Evolutionary conservation across 805 yeast genomes (phyloP).

Genomic region (Naumovozyma castellii): DNA sequence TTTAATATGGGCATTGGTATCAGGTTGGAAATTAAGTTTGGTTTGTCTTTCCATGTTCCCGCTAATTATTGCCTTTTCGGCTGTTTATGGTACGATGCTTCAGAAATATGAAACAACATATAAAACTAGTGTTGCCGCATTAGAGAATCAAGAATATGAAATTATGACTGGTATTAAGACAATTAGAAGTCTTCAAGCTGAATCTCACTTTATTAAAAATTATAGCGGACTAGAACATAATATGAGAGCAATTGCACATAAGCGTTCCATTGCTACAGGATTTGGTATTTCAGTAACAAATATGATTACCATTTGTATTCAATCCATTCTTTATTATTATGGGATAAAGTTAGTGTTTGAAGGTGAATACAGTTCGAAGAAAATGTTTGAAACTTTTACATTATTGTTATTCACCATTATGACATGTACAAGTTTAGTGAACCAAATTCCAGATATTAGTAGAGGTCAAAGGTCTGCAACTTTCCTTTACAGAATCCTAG

Average conservation of each 20-base stretch:
- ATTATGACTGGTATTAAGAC: conserved; percentile 52
- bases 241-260: conserved; percentile 35
- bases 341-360: conserved; percentile 64
- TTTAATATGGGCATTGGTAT: conserved; percentile 61
- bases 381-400: conserved; percentile 60
- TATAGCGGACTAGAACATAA: conserved; percentile 27
- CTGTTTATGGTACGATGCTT: conserved; percentile 41
- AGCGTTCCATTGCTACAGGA: conserved; percentile 54
- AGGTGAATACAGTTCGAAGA: conserved; percentile 45
- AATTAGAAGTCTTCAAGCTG: conserved; percentile 47
- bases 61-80: conserved; percentile 42
- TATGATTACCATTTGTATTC: conserved; percentile 48
- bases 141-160: conserved; percentile 47
- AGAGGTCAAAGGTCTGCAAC: conserved; percentile 72
- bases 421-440: conserved; percentile 48
- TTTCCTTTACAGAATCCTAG: conserved; percentile 35
- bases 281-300: conserved; percentile 53
- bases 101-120: conserved; percentile 51
- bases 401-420: conserved; percentile 65
- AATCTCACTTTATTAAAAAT: conserved; percentile 35
- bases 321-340: conserved; percentile 66
- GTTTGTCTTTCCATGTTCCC: conserved; percentile 77
- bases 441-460: conserved; percentile 67
- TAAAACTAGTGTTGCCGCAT: conserved; percentile 42
- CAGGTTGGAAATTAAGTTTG: conserved; percentile 81